Evolutionary conservation across 192 early-diverging fungal genomes (phyloP), one percentile per base, ranked within the genome.

Genomic region (Rhizoclosmatium sp.): DNA sequence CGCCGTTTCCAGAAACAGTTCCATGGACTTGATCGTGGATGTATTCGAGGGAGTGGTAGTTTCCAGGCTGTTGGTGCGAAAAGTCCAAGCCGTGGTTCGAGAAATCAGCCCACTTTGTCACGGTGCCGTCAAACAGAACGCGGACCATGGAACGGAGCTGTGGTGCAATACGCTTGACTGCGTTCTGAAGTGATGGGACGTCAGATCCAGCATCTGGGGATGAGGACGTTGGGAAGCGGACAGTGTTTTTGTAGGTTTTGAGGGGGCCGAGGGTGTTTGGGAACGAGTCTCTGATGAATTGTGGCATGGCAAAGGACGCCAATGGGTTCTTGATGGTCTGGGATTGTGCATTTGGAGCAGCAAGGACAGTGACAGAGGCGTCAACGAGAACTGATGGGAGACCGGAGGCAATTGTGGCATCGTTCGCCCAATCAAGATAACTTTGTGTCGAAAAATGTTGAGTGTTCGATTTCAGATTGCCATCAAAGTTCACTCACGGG

Each of bases 11-110:
- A 21, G 54, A 59, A 59, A 72, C 56, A 3, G 58, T 31, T 14
- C 70, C 70, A 58, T 72, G 70, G 3, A 72, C 70, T 58, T 72
- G 70, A 42, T 72, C 70, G 23, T 72, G 70, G 9, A 72, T 47
- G 48, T 72, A 72, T 45, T 72, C 70, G 16, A 72, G 49, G 48
- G 54, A 59, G 54, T 72, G 70, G 45, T 72, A 72, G 54, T 72
- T 72, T 72, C 70, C 70, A 59, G 54, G 16, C 14, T 51, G 16
- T 23, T 72, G 9, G 70, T 72, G 21, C 7, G 19, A 7, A 31
- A 21, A n/a, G 54, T 72, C 70, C 54, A 72, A 23, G 9, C 16
- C 16, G 39, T 72, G 70, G 54, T 72, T 72, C 7, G 70, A 72
- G 56, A 72, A 72, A 39, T 72, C 70, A 16, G 47, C 49, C 70